Evolutionary conservation across 2,329 filamentous ascomycete genomes (phyloP).

Genomic region (Talaromyces marneffei): DNA sequence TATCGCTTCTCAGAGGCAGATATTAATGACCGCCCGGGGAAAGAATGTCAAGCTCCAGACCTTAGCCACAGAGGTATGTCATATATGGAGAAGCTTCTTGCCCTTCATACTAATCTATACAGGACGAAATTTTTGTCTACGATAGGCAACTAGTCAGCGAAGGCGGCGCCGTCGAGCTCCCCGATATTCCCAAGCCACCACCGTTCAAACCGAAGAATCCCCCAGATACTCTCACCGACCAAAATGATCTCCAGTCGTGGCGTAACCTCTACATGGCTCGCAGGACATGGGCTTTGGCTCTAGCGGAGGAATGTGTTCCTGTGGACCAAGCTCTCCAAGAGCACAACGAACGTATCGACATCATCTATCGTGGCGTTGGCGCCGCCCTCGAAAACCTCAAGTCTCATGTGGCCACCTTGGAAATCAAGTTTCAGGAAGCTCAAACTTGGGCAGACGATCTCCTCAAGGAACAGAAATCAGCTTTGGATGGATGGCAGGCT

Average conservation of each 20-base stretch:
- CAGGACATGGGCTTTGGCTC: slow-evolving; percentile 67
- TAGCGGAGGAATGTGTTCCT: slow-evolving; percentile 62
- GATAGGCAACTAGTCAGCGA: slow-evolving; percentile 65
- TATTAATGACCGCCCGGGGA: slow-evolving; percentile 77
- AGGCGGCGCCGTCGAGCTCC: slow-evolving; percentile 44
- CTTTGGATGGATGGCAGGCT: slow-evolving; percentile 41
- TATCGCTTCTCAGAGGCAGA: slow-evolving; percentile 72
- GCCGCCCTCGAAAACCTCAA: slow-evolving; percentile 74
- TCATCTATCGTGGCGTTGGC: slow-evolving; percentile 70
- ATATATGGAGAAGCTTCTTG: background rate
- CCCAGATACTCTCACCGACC: slow-evolving; percentile 77
- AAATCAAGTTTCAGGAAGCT: slow-evolving; percentile 42
- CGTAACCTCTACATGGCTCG: slow-evolving; percentile 76
- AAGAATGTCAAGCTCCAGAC: slow-evolving; percentile 77
- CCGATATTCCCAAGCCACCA: slow-evolving; percentile 49
- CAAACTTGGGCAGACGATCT: slow-evolving; percentile 42
- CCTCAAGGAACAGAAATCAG: slow-evolving; percentile 39
- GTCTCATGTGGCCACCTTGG: slow-evolving; percentile 42
- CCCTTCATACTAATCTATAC: background rate
- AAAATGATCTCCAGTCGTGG: slow-evolving; percentile 81
- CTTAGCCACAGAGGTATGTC: slow-evolving; percentile 66
- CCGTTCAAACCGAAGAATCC: slow-evolving; percentile 55
- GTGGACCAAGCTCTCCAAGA: slow-evolving; percentile 59
- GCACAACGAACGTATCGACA: slow-evolving; percentile 37
- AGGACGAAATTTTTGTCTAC: slow-evolving; percentile 90